Conservation (phyloP, 306 rosid species). For the Prosopis cineraria region DNA sequence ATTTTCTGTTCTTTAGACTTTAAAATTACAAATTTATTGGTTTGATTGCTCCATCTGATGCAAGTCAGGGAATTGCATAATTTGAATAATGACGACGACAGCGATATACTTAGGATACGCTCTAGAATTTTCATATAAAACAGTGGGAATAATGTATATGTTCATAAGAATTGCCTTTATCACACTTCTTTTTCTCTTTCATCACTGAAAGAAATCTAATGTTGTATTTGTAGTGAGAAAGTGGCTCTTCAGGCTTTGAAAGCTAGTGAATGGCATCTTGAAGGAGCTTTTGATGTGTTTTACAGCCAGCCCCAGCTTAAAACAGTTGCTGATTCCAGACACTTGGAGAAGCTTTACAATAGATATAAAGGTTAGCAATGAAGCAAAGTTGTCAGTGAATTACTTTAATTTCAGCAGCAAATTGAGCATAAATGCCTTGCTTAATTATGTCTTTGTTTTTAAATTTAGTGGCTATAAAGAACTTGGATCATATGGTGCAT, state of each 20-base stretch:
- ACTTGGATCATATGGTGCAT: background rate
- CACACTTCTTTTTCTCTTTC: background rate
- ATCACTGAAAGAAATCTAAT: background rate
- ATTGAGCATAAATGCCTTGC: background rate
- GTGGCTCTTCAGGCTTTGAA: slow-evolving; percentile 81
- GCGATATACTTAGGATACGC: background rate
- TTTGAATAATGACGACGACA: background rate
- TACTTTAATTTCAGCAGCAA: background rate
- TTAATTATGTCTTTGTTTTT: background rate
- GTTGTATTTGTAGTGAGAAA: slow-evolving; percentile 72
- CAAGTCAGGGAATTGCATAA: background rate
- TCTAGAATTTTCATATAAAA: background rate
- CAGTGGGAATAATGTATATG: background rate
- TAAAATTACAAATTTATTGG: background rate
- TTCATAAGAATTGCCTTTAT: slow-evolving; percentile 4
- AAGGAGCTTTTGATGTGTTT: slow-evolving; percentile 96
- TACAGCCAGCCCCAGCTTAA: slow-evolving; percentile 91
- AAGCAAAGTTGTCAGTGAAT: slow-evolving; percentile 13
- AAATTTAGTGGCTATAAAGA: background rate
- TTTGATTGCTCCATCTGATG: slow-evolving; percentile 20
- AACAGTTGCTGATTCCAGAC: slow-evolving; percentile 77
- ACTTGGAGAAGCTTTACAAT: slow-evolving; percentile 93
- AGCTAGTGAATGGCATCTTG: slow-evolving; percentile 97
- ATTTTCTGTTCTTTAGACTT: slow-evolving; percentile 1
- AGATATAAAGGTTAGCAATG: slow-evolving; percentile 88